These are phyloP conservation scores for Sugiyamaella castrensis DNA, from an alignment of 1,139 yeast genomes.

Conservation along the genomic window DNA sequence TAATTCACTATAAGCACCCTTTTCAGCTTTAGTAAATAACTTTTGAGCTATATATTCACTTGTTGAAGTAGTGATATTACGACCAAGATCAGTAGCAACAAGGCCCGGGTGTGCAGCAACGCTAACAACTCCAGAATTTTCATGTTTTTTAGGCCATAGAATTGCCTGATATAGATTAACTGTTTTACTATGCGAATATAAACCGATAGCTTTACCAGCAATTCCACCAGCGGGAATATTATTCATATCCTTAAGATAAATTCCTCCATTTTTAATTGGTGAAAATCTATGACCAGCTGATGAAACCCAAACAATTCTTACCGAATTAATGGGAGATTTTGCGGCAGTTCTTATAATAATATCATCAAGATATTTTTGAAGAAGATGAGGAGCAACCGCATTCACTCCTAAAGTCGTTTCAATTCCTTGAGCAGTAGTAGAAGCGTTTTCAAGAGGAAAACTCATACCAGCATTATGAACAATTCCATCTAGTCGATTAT, in stretches of 20 bases:
- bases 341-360: constrained; percentile 39
- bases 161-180: constrained; percentile 44
- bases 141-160: constrained; percentile 44
- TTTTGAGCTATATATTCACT: neutral
- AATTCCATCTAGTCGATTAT: constrained; percentile 41
- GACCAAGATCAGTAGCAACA: constrained; percentile 43
- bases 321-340: constrained; percentile 22
- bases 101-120: constrained; percentile 50
- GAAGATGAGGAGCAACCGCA: constrained; percentile 48
- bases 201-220: neutral
- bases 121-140: constrained; percentile 37
- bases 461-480: constrained; percentile 55
- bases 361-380: constrained; percentile 48
- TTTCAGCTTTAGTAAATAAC: constrained; percentile 17
- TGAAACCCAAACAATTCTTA: constrained; percentile 48
- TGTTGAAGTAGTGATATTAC: constrained; percentile 30
- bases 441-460: constrained; percentile 41
- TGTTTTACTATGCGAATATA: constrained; percentile 51
- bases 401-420: constrained; percentile 52
- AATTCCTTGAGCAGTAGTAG: constrained; percentile 43
- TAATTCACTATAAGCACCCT: constrained; percentile 46
- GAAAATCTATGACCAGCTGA: constrained; percentile 43
- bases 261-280: constrained; percentile 12
- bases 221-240: constrained; percentile 1
- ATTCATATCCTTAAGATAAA: constrained; percentile 6